These are phyloP conservation scores for Lactuca sativa DNA, from an alignment of 129 eudicot species.

Conservation along the genomic window DNA sequence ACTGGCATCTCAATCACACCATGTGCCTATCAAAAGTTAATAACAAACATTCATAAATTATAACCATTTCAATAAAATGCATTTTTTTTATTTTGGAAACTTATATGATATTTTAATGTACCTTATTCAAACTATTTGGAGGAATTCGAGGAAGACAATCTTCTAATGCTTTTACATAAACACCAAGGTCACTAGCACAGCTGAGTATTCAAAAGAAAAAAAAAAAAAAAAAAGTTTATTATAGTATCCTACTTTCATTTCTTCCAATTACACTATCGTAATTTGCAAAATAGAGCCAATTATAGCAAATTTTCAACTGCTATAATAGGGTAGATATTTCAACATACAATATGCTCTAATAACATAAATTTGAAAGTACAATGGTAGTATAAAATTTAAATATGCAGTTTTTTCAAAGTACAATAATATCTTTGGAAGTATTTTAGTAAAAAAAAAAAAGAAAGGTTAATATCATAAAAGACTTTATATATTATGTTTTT, in stretches of 20 bases:
- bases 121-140: constrained; percentile 86
- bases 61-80: not conserved
- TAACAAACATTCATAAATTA: constrained; percentile 4
- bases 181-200: constrained; percentile 62
- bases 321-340: too few species aligned
- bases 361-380: too few species aligned
- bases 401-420: too few species aligned
- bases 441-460: too few species aligned
- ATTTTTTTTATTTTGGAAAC: not conserved
- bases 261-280: too few species aligned
- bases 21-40: constrained; percentile 51
- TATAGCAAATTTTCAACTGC: not conserved
- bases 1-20: constrained; percentile 92
- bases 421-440: too few species aligned
- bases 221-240: not conserved
- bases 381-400: too few species aligned
- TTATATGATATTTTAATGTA: constrained; percentile 15
- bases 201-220: constrained; percentile 36
- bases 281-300: not conserved
- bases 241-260: not conserved
- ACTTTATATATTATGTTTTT: too few species aligned
- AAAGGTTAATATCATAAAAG: too few species aligned
- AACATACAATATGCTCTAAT: too few species aligned
- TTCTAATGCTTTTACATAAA: constrained; percentile 72
- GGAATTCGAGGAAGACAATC: constrained; percentile 73